Percentiles rank a stretch among this genome's conserved stretches.
Evolutionary conservation across 371 early-diverging fungal species (phyloP).

Genomic region (Zopfochytrium polystomum): DNA sequence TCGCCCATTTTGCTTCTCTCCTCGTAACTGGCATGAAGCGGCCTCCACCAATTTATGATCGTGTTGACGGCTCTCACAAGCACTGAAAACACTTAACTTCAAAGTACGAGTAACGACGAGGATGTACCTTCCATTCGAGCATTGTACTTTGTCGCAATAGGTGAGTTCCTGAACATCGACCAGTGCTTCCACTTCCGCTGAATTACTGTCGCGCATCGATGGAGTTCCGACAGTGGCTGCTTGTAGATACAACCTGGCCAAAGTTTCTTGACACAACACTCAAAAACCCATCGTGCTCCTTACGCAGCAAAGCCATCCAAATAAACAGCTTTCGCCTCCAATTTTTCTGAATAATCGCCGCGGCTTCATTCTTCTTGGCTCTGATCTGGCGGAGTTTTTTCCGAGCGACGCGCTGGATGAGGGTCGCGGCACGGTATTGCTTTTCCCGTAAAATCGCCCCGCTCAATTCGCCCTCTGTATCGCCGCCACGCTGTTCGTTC

Average conservation of each 20-base stretch:
- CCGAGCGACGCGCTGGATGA: constrained; percentile 51
- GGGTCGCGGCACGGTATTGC: constrained; percentile 46
- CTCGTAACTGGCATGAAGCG: constrained; percentile 32
- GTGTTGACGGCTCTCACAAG: constrained; percentile 34
- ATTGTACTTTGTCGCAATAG: constrained; percentile 48
- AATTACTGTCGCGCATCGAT: constrained; percentile 44
- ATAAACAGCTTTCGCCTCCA: constrained; percentile 48
- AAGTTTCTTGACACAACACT: neutral
- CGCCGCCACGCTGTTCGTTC: constrained; percentile 41
- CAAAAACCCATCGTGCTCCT: constrained; percentile 1
- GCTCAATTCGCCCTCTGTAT: constrained; percentile 40
- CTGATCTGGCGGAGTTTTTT: constrained; percentile 40
- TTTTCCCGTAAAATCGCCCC: constrained; percentile 34
- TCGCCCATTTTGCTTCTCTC: no score
- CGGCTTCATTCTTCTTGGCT: constrained; percentile 44
- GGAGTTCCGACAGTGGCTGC: constrained; percentile 46
- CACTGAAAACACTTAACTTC: constrained; percentile 14
- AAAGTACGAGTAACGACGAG: neutral
- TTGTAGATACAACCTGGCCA: constrained; percentile 46
- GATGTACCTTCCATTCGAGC: constrained; percentile 41
- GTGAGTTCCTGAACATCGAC: constrained; percentile 50
- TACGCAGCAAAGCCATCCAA: constrained; percentile 48
- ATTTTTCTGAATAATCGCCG: constrained; percentile 45
- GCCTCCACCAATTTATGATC: constrained; percentile 52
- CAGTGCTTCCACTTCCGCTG: constrained; percentile 50